Conservation (phyloP, 2,329 filamentous ascomycete species). For the Neopestalotiopsis sp. region DNA sequence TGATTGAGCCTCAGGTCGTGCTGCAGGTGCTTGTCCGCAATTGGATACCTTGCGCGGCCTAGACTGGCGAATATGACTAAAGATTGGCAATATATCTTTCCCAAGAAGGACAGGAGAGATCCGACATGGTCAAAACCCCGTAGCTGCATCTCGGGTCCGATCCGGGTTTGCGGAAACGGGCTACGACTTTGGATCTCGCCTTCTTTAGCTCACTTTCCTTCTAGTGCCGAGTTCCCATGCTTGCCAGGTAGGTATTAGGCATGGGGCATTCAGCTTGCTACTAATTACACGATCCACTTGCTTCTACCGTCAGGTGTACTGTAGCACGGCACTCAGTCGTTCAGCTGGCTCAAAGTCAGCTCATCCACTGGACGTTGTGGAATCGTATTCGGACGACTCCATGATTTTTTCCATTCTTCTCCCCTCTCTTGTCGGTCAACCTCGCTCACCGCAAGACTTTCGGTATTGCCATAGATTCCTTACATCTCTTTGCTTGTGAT, state of each 20-base stretch:
- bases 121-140: not conserved
- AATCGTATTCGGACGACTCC: not conserved
- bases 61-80: not conserved
- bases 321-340: not conserved
- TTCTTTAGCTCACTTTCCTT: not conserved
- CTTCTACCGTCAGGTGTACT: not conserved
- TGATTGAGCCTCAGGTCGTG: not conserved
- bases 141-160: not conserved
- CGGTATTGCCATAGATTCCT: not conserved
- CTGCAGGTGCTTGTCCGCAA: not conserved
- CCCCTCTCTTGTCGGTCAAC: not conserved
- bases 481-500: not conserved
- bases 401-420: not conserved
- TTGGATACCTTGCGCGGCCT: not conserved
- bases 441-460: not conserved
- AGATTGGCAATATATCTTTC: constrained; percentile 5
- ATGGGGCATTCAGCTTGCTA: not conserved
- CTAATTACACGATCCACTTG: not conserved
- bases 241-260: not conserved
- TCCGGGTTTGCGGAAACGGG: not conserved
- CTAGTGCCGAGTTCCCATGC: not conserved
- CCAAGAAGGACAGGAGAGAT: not conserved
- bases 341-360: not conserved
- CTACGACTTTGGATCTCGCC: constrained; percentile 1
- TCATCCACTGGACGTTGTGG: not conserved